These are phyloP conservation scores for Porodaedalea pini DNA, from an alignment of 1,284 basidiomycete species.

Conservation along the genomic window DNA sequence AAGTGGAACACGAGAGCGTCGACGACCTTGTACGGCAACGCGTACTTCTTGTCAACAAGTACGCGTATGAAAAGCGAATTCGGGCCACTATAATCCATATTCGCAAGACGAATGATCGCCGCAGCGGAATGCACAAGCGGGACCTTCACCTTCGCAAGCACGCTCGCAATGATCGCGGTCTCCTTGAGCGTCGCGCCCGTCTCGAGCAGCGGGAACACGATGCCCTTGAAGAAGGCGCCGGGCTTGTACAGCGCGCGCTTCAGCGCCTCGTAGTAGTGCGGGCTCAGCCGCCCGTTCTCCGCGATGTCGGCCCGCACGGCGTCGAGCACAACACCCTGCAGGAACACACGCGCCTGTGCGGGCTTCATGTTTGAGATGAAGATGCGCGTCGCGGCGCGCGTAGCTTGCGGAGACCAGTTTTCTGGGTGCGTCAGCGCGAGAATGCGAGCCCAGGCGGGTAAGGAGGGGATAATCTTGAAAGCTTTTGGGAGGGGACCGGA, in stretches of 20 bases:
- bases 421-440: slow-evolving; percentile 91
- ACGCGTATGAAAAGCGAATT: slow-evolving; percentile 98
- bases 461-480: slow-evolving; percentile 97
- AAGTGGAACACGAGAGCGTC: slow-evolving; percentile 98
- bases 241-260: slow-evolving; percentile 96
- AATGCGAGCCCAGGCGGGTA: slow-evolving; percentile 94
- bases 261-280: slow-evolving; percentile 91
- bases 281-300: slow-evolving; percentile 83
- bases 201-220: slow-evolving; percentile 95
- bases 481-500: slow-evolving; percentile 95
- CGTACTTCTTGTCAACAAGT: slow-evolving; percentile 96
- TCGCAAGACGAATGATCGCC: slow-evolving; percentile 87
- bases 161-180: slow-evolving; percentile 91
- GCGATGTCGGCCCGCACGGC: slow-evolving; percentile 89
- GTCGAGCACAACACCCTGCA: slow-evolving; percentile 90
- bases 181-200: slow-evolving; percentile 89
- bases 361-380: slow-evolving; percentile 98
- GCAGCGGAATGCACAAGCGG: slow-evolving; percentile 97
- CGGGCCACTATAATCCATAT: slow-evolving; percentile 96
- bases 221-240: slow-evolving; percentile 97
- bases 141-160: slow-evolving; percentile 88
- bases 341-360: slow-evolving; percentile 89
- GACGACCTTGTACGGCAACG: slow-evolving; percentile 96
- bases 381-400: slow-evolving; percentile 90
- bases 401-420: slow-evolving; percentile 95